Percentiles rank a stretch among this genome's conserved stretches.
phyloP scores from a whole-genome alignment of 164 flowering plant genomes.

The Nymphaea colorata region DNA sequence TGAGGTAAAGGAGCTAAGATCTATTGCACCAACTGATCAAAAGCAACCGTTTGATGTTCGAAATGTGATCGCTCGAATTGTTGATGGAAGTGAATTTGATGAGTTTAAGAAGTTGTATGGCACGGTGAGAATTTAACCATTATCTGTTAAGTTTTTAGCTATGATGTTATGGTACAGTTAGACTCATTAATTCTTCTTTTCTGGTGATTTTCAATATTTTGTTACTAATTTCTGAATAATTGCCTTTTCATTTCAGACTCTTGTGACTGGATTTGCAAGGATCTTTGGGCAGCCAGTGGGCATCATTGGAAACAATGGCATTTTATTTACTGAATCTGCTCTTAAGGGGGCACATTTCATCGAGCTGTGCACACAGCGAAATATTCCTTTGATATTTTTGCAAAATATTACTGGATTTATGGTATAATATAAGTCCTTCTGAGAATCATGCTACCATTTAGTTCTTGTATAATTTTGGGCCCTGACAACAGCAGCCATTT shows the following conservation, averaged over 20 bases:
- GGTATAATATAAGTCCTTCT: constrained; percentile 32
- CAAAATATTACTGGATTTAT: constrained; percentile 97
- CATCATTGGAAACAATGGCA: constrained; percentile 93
- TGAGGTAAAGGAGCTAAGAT: constrained; percentile 75
- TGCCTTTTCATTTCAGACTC: constrained; percentile 57
- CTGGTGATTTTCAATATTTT: neutral
- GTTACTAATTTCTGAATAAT: neutral
- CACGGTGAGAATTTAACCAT: constrained; percentile 50
- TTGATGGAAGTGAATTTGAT: constrained; percentile 96
- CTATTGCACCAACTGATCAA: constrained; percentile 79
- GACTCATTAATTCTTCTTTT: constrained; percentile 2
- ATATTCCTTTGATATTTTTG: constrained; percentile 90
- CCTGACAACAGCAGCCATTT: no score
- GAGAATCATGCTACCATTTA: neutral
- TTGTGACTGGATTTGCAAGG: constrained; percentile 92
- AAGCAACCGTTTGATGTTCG: constrained; percentile 89
- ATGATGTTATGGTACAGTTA: no score
- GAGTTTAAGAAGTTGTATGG: constrained; percentile 99
- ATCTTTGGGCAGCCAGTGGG: constrained; percentile 87
- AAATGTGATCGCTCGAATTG: constrained; percentile 80
- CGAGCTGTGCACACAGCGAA: constrained; percentile 83
- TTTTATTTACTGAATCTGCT: constrained; percentile 92
- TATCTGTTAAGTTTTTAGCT: no score
- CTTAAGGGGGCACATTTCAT: constrained; percentile 95
- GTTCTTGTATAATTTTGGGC: no score